These are phyloP conservation scores for Magnusiomyces sp. DNA, from an alignment of 1,139 yeast species.

Conservation along the genomic window DNA sequence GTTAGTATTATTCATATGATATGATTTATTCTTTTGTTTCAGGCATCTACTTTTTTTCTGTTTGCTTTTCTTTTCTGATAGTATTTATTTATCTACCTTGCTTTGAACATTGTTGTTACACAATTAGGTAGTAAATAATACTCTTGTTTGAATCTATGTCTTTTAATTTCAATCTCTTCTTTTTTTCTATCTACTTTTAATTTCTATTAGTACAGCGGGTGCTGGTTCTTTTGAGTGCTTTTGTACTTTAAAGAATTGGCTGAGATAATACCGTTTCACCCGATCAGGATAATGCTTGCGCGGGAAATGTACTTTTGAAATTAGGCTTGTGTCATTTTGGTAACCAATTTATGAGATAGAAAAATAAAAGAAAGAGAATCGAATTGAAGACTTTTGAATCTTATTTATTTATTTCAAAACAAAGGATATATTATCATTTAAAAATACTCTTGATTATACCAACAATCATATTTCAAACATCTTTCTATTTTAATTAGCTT, in stretches of 20 bases:
- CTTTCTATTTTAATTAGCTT: background rate
- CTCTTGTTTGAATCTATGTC: background rate
- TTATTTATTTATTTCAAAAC: too few relatives aligned
- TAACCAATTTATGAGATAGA: too few relatives aligned
- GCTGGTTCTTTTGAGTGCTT: slow-evolving; percentile 1
- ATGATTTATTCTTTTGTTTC: background rate
- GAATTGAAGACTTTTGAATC: too few relatives aligned
- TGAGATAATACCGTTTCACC: slow-evolving; percentile 77
- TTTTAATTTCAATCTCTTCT: too few relatives aligned
- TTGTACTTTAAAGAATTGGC: slow-evolving; percentile 29
- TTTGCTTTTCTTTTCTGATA: background rate
- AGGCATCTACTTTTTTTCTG: background rate
- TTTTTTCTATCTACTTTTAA: background rate
- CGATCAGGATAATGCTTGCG: slow-evolving; percentile 89
- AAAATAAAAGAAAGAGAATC: too few relatives aligned
- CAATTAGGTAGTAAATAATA: background rate
- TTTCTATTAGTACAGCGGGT: slow-evolving; percentile 6
- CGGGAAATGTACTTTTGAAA: slow-evolving; percentile 45
- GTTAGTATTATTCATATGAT: slow-evolving; percentile 41
- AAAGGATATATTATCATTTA: too few relatives aligned
- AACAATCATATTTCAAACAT: too few relatives aligned
- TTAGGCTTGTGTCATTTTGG: too few relatives aligned
- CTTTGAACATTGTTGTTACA: background rate
- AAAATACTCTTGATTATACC: too few relatives aligned
- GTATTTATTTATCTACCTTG: background rate